A percentile compares a stretch with the other conserved stretches of the same genome.
phyloP scores from a whole-genome alignment of 129 eudicot species.

The Scalesia atractyloides region DNA sequence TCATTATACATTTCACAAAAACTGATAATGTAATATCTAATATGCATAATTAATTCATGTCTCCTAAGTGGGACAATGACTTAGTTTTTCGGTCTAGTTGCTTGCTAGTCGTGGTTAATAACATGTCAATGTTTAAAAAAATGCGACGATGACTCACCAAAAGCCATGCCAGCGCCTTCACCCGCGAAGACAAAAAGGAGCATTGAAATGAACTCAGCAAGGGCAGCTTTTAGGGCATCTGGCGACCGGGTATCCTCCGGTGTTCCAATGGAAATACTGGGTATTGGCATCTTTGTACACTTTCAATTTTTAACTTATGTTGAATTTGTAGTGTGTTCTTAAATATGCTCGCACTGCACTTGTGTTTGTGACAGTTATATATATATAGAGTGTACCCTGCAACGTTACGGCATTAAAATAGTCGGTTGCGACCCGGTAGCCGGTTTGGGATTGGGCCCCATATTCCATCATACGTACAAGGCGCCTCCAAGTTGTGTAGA shows the following conservation, averaged over 20 bases:
- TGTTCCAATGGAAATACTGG: slow-evolving; percentile 50
- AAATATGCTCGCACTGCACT: not conserved
- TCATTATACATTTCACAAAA: not conserved
- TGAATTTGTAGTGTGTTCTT: not conserved
- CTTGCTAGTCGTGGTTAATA: too few relatives aligned
- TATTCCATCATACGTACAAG: slow-evolving; percentile 25
- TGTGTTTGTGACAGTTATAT: slow-evolving; percentile 33
- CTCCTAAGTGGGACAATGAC: not conserved
- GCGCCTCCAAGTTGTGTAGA: slow-evolving; percentile 49
- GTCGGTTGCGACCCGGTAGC: slow-evolving; percentile 37
- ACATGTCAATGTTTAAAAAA: too few relatives aligned
- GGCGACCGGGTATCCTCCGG: slow-evolving; percentile 57
- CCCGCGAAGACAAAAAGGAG: slow-evolving; percentile 81
- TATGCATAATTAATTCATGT: not conserved
- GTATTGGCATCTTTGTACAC: slow-evolving; percentile 42
- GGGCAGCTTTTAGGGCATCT: slow-evolving; percentile 70
- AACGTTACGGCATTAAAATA: not conserved
- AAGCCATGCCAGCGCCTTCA: slow-evolving; percentile 83
- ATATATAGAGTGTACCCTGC: slow-evolving; percentile 21
- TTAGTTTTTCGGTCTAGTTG: too few relatives aligned
- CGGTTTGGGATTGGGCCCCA: slow-evolving; percentile 21
- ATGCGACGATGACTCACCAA: slow-evolving; percentile 19
- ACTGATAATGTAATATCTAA: not conserved
- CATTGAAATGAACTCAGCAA: slow-evolving; percentile 83
- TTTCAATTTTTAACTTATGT: not conserved